Percentiles rank a stretch among this genome's conserved stretches.
These are phyloP conservation scores for Westerdykella sp. DNA, from an alignment of 2,329 filamentous ascomycete genomes.

Conservation along the genomic window DNA sequence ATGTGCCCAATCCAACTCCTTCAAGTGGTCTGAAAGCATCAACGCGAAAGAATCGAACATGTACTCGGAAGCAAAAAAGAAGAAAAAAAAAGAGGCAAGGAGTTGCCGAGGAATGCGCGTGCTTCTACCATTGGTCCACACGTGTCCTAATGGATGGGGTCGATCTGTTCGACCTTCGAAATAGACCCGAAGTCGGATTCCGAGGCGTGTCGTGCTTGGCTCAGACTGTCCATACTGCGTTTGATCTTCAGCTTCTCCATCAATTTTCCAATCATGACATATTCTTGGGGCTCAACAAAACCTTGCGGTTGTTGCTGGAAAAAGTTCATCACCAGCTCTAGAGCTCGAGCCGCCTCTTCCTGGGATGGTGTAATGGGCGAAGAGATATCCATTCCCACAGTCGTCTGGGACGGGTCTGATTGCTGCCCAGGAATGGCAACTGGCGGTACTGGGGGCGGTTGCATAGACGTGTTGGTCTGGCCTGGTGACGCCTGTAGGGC, in stretches of 20 bases:
- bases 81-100: not conserved
- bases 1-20: conserved; percentile 9
- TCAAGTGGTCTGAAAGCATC: conserved; percentile 2
- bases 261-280: conserved; percentile 68
- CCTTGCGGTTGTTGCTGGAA: conserved; percentile 65
- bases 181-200: conserved; percentile 9
- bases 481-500: conserved; percentile 33
- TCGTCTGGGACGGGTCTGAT: conserved; percentile 6
- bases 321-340: conserved; percentile 75
- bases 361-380: conserved; percentile 62
- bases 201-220: conserved; percentile 31
- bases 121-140: too few species aligned
- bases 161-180: too few species aligned
- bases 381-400: conserved; percentile 25
- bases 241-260: conserved; percentile 79
- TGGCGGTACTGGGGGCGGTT: conserved; percentile 41
- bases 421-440: conserved; percentile 15
- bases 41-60: too few species aligned
- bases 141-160: too few species aligned
- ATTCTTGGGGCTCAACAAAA: conserved; percentile 73
- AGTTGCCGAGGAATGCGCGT: too few species aligned
- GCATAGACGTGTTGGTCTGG: conserved; percentile 39
- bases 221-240: conserved; percentile 38
- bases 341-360: conserved; percentile 76
- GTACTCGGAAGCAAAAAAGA: conserved; percentile 8